Evolutionary conservation across 768 basidiomycete species (phyloP).

Genomic region (Butyriboletus loyo): DNA sequence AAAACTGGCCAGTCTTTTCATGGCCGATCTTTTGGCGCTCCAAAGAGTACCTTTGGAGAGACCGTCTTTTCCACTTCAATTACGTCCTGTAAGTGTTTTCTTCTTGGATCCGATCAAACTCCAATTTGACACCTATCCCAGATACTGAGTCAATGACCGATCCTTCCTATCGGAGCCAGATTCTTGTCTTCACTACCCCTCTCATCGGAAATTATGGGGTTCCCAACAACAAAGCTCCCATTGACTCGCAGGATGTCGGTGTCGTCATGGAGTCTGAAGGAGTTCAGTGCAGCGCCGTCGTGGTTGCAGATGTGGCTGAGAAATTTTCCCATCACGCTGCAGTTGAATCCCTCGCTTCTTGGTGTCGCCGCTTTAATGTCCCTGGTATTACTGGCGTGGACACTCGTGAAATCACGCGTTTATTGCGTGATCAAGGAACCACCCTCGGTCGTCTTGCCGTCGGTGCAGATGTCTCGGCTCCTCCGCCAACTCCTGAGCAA

Average conservation of each 20-base stretch:
- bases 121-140: slow-evolving; percentile 30
- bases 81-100: slow-evolving; percentile 76
- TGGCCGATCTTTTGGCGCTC: slow-evolving; percentile 87
- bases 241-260: slow-evolving; percentile 75
- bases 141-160: slow-evolving; percentile 99
- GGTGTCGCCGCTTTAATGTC: slow-evolving; percentile 88
- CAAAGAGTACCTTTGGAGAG: slow-evolving; percentile 87
- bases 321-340: slow-evolving; percentile 94
- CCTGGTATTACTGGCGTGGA: slow-evolving; percentile 97
- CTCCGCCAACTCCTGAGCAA: slow-evolving; percentile 60
- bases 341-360: slow-evolving; percentile 86
- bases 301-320: slow-evolving; percentile 93
- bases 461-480: slow-evolving; percentile 63
- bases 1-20: slow-evolving; percentile 92
- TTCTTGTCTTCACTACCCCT: slow-evolving; percentile 97
- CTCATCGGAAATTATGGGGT: slow-evolving; percentile 99
- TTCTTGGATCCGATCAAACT: slow-evolving; percentile 2
- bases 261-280: slow-evolving; percentile 84
- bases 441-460: slow-evolving; percentile 90
- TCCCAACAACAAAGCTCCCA: slow-evolving; percentile 71
- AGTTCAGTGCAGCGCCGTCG: slow-evolving; percentile 89
- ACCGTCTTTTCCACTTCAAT: slow-evolving; percentile 99
- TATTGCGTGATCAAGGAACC: slow-evolving; percentile 95
- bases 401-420: slow-evolving; percentile 91
- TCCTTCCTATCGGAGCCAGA: slow-evolving; percentile 96